Evolutionary conservation across 2,329 filamentous ascomycete genomes (phyloP), one percentile per base, ranked within the genome.

Genomic region (Talaromyces sp.): DNA sequence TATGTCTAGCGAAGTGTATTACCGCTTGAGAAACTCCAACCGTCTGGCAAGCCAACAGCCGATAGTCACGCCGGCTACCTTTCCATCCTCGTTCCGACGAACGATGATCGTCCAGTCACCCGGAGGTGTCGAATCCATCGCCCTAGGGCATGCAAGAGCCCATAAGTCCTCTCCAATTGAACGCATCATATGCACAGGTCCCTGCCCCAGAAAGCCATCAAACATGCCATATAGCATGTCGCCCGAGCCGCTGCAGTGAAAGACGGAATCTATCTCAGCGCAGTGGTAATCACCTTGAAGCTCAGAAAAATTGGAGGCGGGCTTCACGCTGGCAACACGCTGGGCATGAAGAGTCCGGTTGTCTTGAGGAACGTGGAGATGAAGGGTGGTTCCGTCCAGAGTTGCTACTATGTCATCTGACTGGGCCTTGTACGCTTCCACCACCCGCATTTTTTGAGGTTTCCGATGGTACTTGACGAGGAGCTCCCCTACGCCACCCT

Each of bases 91-190:
- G 56, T 67, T 62, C 11, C 71, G 67, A 26, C 63, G 64, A 31
- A 79, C 73, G 3, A 73, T 69, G 1, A 79, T 62, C 0, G 78
- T 80, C 78, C 78, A 80, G 56, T 78, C 71, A 4, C 77, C 77
- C 0, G 77, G 77, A 0, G 77, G 71, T 4, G 73, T 71, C 0
- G 75, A 71, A 64, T 80, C 78, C 60, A 80, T 63, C 11, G 74
- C 74, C 52, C 78, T 67, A 4, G 75, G 74, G 60, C 74, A 75
- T 0, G 69, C 68, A 26, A 80, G 64, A 0, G 63, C 62, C 73
- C 75, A 80, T 3, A 79, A 68, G 63, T 79, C 72, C 35, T 72
- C 66, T 2, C 75, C 77, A 5, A 80, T 58, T 32, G 72, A 71
- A 13, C 67, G 64, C 71, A 80, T 77, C 2, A 74, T 59, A 56